Conservation (phyloP, 768 basidiomycete genomes). For the Saitozyma sp. region DNA sequence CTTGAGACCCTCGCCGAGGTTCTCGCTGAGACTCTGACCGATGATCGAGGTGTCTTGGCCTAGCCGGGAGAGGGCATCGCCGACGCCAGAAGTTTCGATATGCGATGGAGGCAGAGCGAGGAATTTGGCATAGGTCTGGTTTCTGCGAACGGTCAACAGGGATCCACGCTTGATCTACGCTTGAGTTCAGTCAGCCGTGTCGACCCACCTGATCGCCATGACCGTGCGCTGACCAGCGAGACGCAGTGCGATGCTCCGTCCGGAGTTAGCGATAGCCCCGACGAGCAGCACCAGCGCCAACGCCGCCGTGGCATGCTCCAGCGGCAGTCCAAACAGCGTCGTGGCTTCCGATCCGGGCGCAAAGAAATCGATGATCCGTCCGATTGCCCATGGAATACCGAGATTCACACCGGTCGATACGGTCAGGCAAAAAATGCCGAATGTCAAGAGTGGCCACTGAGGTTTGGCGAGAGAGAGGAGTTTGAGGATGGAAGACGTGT, state of each 20-base stretch:
- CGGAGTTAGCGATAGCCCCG: conserved; percentile 42
- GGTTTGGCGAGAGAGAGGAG: conserved; percentile 44
- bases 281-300: conserved; percentile 31
- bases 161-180: neutral
- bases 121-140: conserved; percentile 45
- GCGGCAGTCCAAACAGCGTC: conserved; percentile 35
- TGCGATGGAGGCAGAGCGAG: conserved; percentile 44
- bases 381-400: conserved; percentile 42
- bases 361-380: conserved; percentile 49
- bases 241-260: conserved; percentile 38
- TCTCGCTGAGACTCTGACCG: conserved; percentile 43
- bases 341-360: conserved; percentile 45
- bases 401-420: conserved; percentile 43
- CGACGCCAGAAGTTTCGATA: conserved; percentile 45
- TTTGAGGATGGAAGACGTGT: conserved; percentile 40
- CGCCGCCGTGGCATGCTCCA: conserved; percentile 39
- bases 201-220: conserved; percentile 35
- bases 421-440: conserved; percentile 36
- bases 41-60: conserved; percentile 47
- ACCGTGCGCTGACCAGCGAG: conserved; percentile 46
- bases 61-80: conserved; percentile 45
- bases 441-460: conserved; percentile 39
- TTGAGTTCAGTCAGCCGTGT: neutral
- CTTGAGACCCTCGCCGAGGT: conserved; percentile 48
- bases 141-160: conserved; percentile 17